Evolutionary conservation across 1,139 yeast genomes (phyloP).

Genomic region (Pneumocystis oryctolagi): DNA sequence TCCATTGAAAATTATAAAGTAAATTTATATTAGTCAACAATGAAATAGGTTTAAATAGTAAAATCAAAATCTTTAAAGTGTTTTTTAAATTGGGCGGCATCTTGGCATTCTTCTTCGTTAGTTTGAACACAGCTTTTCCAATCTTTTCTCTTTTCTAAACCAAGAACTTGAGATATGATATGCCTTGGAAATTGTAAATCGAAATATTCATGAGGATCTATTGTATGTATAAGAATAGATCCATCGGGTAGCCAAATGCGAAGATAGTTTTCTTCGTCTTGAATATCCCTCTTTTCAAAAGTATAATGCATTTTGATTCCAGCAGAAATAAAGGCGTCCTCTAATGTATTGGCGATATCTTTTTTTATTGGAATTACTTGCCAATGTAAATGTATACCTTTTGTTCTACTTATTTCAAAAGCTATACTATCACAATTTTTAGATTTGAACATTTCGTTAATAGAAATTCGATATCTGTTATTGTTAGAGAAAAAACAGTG

Average conservation of each 20-base stretch:
- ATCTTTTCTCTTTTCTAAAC: constrained; percentile 43
- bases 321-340: constrained; percentile 16
- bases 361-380: constrained; percentile 25
- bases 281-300: constrained; percentile 3
- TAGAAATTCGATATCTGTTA: constrained; percentile 11
- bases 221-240: constrained; percentile 10
- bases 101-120: constrained; percentile 41
- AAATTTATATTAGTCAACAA: background rate
- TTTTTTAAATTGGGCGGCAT: constrained; percentile 43
- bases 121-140: constrained; percentile 66
- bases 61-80: constrained; percentile 36
- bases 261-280: constrained; percentile 14
- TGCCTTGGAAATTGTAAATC: constrained; percentile 72
- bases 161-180: constrained; percentile 47
- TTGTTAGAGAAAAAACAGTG: background rate
- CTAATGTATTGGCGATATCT: constrained; percentile 12
- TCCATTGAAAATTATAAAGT: background rate
- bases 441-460: constrained; percentile 17
- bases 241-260: constrained; percentile 13
- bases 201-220: constrained; percentile 23
- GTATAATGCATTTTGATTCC: constrained; percentile 15
- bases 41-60: constrained; percentile 4
- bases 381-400: constrained; percentile 25
- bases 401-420: constrained; percentile 23
- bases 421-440: constrained; percentile 17